Percentiles rank a stretch among this genome's conserved stretches.
These are phyloP conservation scores for Backusella liffmaniae DNA, from an alignment of 192 early-diverging fungal species.

Conservation along the genomic window DNA sequence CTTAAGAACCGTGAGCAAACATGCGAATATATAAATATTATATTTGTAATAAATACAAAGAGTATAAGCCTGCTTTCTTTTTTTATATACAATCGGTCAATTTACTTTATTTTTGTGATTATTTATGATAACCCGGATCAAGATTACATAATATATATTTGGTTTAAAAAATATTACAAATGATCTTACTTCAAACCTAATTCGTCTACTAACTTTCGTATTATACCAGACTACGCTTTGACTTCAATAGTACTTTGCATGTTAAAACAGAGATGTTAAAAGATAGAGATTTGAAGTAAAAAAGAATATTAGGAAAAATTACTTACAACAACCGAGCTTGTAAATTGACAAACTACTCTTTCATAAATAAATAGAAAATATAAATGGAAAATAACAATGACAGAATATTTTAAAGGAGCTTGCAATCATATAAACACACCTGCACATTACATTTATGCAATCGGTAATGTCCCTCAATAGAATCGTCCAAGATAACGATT, in stretches of 20 bases:
- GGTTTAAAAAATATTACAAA: background rate
- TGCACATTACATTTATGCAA: background rate
- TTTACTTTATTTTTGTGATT: background rate
- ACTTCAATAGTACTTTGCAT: background rate
- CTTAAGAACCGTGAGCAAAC: background rate
- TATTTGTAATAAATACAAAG: background rate
- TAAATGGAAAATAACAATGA: constrained; percentile 2
- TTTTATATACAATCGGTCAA: background rate
- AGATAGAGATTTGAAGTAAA: no score
- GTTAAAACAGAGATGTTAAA: no score
- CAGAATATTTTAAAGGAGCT: background rate
- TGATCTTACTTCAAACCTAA: background rate
- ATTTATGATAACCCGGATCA: background rate
- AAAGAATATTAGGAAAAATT: background rate
- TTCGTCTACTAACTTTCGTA: background rate
- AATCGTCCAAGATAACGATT: background rate
- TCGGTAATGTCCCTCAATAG: background rate
- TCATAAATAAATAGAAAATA: background rate
- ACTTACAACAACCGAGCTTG: background rate
- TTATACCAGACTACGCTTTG: background rate
- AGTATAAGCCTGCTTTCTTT: background rate
- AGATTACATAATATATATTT: background rate
- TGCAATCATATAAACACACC: background rate
- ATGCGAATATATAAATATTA: background rate
- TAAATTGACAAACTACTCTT: background rate